Evolutionary conservation across 345 rosid species (phyloP), one percentile per base, ranked within the genome.

Genomic region (Salix dunnii): DNA sequence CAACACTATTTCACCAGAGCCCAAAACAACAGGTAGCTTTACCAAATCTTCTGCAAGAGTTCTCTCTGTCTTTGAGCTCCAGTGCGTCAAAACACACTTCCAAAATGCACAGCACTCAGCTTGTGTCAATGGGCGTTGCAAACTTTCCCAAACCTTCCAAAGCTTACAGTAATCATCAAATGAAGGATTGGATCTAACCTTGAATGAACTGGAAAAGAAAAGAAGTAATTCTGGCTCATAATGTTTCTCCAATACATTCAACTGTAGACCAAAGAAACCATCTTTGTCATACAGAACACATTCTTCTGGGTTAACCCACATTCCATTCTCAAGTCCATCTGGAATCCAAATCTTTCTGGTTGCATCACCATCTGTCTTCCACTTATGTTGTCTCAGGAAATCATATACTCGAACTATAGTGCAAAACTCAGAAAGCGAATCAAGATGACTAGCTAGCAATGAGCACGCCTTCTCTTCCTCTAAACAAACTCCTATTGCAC

Each of bases 101-200:
- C 98, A 93, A 74, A 93, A 93, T 65, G 94, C 87, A 80, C 84
- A 84, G 61, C 94, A 93, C 69, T 88, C 86, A 0, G 67, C 79
- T 12, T 76, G 31, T 3, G 91, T 81, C 87, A 91, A 70, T 18
- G 23, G 51, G 3, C 68, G 58, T 49, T 67, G 74, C 3, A 80
- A 84, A 27, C 35, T 69, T 82, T 88, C 96, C 96, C 93, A 91
- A n/a, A 16, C 77, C 82, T 87, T 84, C 96, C 98, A 91, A 66
- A 93, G 86, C 28, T 71, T 80, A 73, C 87, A 86, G 80, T 87
- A 90, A 72, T 93, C 90, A 33, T 85, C 86, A 64, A 84, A 28
- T 0, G 87, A 84, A 6, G 96, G 96, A 62, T 65, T 79, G 7
- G 67, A 27, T 76, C 77, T 84, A 42, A 90, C 93, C 8, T 33